phyloP scores from a whole-genome alignment of 345 rosid species.

The Trapa bicornis region DNA sequence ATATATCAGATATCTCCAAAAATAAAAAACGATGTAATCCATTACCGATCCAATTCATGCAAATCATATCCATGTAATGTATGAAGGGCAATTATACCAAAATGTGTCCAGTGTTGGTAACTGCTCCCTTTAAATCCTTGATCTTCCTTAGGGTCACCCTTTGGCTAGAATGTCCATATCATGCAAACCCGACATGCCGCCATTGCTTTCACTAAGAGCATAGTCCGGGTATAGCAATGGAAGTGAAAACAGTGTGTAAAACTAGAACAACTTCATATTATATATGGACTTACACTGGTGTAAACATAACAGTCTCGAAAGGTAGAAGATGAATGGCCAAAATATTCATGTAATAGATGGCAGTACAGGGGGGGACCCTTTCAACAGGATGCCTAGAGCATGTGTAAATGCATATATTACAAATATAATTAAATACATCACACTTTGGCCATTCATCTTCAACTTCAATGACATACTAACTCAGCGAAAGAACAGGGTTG shows the following conservation, averaged over 20 bases:
- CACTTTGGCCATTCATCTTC: constrained; percentile 5
- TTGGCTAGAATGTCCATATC: no score
- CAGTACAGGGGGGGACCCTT: neutral
- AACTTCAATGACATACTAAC: constrained; percentile 1
- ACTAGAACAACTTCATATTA: neutral
- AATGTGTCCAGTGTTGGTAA: no score
- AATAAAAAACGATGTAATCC: no score
- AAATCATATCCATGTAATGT: no score
- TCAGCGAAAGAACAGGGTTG: neutral
- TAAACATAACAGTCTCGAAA: neutral
- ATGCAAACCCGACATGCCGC: neutral
- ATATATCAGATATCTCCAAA: no score
- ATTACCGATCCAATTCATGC: no score
- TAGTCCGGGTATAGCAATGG: neutral
- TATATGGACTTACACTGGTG: neutral
- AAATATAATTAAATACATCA: neutral
- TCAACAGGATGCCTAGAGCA: neutral
- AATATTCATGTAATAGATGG: neutral
- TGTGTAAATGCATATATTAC: neutral
- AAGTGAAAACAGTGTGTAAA: neutral
- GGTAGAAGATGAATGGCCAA: constrained; percentile 6
- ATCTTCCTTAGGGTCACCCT: no score
- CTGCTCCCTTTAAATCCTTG: no score
- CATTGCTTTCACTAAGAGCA: neutral
- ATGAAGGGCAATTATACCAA: no score